phyloP scores from a whole-genome alignment of 2,329 filamentous ascomycete species.

The Penicillium rolfsii region DNA sequence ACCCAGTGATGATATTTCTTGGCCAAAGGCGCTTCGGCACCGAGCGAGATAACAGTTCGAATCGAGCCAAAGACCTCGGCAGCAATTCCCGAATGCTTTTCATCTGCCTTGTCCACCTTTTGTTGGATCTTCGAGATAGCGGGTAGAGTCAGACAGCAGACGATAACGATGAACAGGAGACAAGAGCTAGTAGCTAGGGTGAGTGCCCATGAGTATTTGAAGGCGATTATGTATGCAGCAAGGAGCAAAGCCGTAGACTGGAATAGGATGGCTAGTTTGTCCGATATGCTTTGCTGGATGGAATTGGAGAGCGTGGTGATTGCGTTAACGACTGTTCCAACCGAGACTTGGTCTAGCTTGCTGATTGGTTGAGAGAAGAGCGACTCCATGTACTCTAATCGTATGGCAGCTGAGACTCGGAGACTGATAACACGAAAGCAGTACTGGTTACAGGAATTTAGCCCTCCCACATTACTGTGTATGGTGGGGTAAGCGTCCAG shows the following conservation, averaged over 20 bases:
- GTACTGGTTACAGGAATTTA: neutral
- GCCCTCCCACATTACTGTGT: neutral
- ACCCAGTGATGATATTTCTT: neutral
- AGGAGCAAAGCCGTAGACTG: slow-evolving; percentile 26
- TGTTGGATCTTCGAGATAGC: neutral
- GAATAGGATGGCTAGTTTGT: slow-evolving; percentile 52
- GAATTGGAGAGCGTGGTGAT: slow-evolving; percentile 59
- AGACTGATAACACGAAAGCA: slow-evolving; percentile 1
- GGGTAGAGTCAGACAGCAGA: neutral
- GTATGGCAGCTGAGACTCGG: neutral
- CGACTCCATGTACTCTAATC: neutral
- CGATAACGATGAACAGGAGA: neutral
- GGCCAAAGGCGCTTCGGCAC: neutral
- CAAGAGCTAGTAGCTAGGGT: neutral
- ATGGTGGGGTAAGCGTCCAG: neutral
- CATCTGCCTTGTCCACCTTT: neutral
- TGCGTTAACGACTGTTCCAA: slow-evolving; percentile 55
- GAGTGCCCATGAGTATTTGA: slow-evolving; percentile 1
- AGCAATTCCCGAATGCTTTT: neutral
- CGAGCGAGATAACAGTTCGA: neutral
- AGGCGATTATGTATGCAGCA: neutral
- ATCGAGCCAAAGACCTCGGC: neutral
- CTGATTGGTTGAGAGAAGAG: slow-evolving; percentile 25
- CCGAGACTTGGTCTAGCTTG: slow-evolving; percentile 54
- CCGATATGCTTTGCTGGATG: slow-evolving; percentile 59